A percentile compares a stretch with the other conserved stretches of the same genome.
Evolutionary conservation across 768 basidiomycete genomes (phyloP).

Genomic region (Lactarius hengduanensis): DNA sequence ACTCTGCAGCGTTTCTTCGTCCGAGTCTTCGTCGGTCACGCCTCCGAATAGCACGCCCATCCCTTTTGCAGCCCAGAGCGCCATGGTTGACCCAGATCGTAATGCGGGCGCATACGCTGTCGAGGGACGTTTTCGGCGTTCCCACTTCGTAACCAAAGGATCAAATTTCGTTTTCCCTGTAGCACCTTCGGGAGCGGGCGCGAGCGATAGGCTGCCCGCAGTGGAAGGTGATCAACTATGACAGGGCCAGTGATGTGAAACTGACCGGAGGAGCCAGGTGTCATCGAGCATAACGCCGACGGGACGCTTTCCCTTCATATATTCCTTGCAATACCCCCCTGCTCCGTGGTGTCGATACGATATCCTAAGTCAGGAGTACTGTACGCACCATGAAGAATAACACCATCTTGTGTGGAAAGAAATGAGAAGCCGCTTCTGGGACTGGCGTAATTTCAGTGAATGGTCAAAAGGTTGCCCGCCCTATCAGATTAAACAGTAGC

Average conservation of each 20-base stretch:
- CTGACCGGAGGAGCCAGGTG: constrained; percentile 81
- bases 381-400: constrained; percentile 67
- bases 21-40: constrained; percentile 82
- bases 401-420: constrained; percentile 71
- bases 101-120: constrained; percentile 69
- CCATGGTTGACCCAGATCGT: constrained; percentile 86
- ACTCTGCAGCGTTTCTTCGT: constrained; percentile 82
- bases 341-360: not conserved
- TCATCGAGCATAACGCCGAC: constrained; percentile 88
- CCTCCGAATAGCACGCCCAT: constrained; percentile 85
- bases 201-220: not conserved
- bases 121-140: constrained; percentile 68
- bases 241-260: constrained; percentile 2
- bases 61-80: constrained; percentile 64
- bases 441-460: constrained; percentile 37
- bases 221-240: not conserved
- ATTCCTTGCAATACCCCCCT: constrained; percentile 94
- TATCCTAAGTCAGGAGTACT: not conserved
- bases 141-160: constrained; percentile 72
- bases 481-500: constrained; percentile 30
- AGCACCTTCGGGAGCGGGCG: constrained; percentile 26
- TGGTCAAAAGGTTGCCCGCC: not conserved
- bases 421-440: constrained; percentile 85
- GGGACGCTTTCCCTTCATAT: constrained; percentile 78
- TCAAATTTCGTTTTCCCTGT: constrained; percentile 43